These are phyloP conservation scores for Suhomyces maxii DNA, from an alignment of 1,139 yeast genomes.

Conservation along the genomic window DNA sequence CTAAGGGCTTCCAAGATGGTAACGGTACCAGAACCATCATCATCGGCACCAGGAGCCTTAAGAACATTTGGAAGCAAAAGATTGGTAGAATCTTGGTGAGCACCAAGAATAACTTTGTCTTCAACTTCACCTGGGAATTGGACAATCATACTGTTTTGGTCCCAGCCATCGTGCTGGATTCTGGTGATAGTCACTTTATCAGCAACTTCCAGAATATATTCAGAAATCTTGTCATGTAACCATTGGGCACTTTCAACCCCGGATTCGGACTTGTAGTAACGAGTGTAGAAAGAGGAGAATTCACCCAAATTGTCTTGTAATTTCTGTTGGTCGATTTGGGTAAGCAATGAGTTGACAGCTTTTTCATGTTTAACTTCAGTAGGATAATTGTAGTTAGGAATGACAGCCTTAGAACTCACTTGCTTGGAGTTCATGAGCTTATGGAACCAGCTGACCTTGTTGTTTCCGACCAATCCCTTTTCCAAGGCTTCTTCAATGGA, in stretches of 20 bases:
- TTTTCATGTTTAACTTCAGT: slow-evolving; percentile 34
- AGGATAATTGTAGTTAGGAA: slow-evolving; percentile 60
- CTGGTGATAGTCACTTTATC: slow-evolving; percentile 28
- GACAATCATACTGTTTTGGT: slow-evolving; percentile 44
- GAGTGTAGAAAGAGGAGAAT: slow-evolving; percentile 72
- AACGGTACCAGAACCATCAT: slow-evolving; percentile 87
- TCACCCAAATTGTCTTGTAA: slow-evolving; percentile 57
- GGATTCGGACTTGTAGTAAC: slow-evolving; percentile 71
- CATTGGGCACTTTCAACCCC: slow-evolving; percentile 77
- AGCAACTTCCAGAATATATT: slow-evolving; percentile 42
- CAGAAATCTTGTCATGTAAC: slow-evolving; percentile 54
- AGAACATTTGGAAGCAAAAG: slow-evolving; percentile 66
- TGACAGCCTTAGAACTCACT: slow-evolving; percentile 24
- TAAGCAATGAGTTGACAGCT: slow-evolving; percentile 42
- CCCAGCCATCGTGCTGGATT: slow-evolving; percentile 43
- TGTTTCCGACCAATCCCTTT: slow-evolving; percentile 27
- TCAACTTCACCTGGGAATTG: slow-evolving; percentile 39
- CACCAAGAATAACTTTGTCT: slow-evolving; percentile 69
- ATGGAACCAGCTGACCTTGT: slow-evolving; percentile 8
- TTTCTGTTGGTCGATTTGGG: slow-evolving; percentile 41
- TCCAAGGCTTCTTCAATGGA: slow-evolving; percentile 36
- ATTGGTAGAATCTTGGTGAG: slow-evolving; percentile 88
- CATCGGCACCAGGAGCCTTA: slow-evolving; percentile 95
- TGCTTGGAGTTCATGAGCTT: slow-evolving; percentile 34
- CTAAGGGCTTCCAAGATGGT: slow-evolving; percentile 77